Evolutionary conservation across 306 rosid species (phyloP).

Genomic region (Morella rubra): DNA sequence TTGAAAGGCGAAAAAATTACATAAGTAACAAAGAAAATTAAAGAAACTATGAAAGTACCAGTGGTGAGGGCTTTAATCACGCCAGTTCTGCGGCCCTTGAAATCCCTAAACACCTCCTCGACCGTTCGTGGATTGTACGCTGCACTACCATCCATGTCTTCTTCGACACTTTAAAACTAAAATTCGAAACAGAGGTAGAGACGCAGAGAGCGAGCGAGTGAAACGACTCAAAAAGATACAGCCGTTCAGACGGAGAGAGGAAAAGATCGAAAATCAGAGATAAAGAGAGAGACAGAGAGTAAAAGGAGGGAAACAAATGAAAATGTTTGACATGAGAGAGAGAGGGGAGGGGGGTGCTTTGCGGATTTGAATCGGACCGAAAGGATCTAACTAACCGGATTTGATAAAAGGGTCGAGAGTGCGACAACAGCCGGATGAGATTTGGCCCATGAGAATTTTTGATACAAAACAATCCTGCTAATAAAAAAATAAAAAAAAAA

Average conservation of each 20-base stretch:
- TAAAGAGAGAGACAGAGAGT: slow-evolving; percentile 3
- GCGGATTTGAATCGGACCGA: slow-evolving; percentile 53
- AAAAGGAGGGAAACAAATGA: slow-evolving; percentile 59
- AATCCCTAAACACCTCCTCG: slow-evolving; percentile 61
- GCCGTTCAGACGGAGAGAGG: background rate
- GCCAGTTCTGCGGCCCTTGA: slow-evolving; percentile 65
- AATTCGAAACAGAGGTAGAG: background rate
- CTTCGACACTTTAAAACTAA: background rate
- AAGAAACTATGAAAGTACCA: slow-evolving; percentile 27
- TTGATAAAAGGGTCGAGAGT: slow-evolving; percentile 34
- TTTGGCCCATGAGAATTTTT: background rate
- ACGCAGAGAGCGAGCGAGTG: background rate
- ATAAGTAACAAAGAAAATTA: background rate
- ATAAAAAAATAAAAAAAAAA: no score
- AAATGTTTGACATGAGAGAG: slow-evolving; percentile 42
- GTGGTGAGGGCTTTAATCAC: slow-evolving; percentile 66
- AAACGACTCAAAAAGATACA: background rate
- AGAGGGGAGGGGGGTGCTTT: slow-evolving; percentile 2
- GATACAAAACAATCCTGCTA: no score
- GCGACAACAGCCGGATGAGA: slow-evolving; percentile 25
- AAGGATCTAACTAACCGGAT: slow-evolving; percentile 32
- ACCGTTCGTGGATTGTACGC: slow-evolving; percentile 53
- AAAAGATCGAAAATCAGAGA: slow-evolving; percentile 13
- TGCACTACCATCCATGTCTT: slow-evolving; percentile 45
- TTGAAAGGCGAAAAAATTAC: background rate